These are phyloP conservation scores for Ophiostoma sp. DNA, from an alignment of 2,329 filamentous ascomycete genomes.

Conservation along the genomic window DNA sequence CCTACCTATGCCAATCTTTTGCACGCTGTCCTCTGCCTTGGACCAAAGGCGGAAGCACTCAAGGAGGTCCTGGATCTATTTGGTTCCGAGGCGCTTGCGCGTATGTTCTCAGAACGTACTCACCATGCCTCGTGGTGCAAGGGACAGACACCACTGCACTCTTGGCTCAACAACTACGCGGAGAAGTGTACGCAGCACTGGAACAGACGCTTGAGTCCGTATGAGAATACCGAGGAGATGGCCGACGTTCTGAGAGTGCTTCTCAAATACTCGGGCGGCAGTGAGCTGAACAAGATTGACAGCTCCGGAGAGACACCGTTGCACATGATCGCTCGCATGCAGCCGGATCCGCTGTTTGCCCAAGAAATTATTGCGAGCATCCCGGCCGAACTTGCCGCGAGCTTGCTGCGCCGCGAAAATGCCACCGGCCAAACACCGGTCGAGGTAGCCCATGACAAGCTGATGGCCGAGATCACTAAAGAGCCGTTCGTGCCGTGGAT, in stretches of 20 bases:
- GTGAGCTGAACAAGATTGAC: constrained; percentile 55
- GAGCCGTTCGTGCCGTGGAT: background rate
- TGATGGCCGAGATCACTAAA: background rate
- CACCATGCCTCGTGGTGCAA: background rate
- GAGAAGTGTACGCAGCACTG: background rate
- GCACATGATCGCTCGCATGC: constrained; percentile 48
- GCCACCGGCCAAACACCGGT: constrained; percentile 66
- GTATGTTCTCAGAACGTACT: background rate
- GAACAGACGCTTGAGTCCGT: background rate
- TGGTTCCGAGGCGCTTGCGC: background rate
- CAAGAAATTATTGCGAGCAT: constrained; percentile 48
- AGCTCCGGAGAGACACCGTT: constrained; percentile 61
- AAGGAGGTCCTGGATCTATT: background rate
- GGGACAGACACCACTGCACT: background rate
- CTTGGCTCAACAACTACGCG: background rate
- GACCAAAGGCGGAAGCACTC: background rate
- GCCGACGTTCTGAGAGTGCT: constrained; percentile 41
- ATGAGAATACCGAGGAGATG: background rate
- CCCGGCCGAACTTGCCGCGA: constrained; percentile 37
- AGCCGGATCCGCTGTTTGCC: constrained; percentile 19
- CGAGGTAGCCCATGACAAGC: background rate
- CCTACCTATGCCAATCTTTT: background rate
- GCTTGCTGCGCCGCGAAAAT: constrained; percentile 64
- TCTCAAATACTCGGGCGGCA: constrained; percentile 49
- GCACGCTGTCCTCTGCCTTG: background rate